These are phyloP conservation scores for Phialophora chinensis DNA, from an alignment of 2,329 filamentous ascomycete genomes.

Conservation along the genomic window DNA sequence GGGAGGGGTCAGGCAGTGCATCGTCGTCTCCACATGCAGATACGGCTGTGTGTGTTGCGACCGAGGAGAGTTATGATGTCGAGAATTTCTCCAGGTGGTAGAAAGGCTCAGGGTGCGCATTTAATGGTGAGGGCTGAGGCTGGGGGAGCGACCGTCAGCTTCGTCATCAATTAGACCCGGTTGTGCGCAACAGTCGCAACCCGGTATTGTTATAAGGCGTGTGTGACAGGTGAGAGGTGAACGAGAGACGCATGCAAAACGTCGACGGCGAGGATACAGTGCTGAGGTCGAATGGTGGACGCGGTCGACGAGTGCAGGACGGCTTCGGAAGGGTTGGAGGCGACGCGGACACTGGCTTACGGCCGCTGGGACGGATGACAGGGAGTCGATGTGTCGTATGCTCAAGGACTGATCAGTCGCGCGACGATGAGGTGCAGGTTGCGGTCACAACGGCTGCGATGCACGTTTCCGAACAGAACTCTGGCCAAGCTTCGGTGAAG, in stretches of 20 bases:
- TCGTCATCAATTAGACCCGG: constrained; percentile 24
- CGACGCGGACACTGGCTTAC: neutral
- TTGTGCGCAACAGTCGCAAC: constrained; percentile 6
- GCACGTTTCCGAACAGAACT: neutral
- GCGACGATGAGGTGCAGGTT: neutral
- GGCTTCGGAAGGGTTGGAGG: neutral
- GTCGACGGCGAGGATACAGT: neutral
- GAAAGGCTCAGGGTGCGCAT: constrained; percentile 14
- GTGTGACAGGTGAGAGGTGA: neutral
- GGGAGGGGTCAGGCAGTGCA: constrained; percentile 24
- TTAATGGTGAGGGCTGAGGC: constrained; percentile 7
- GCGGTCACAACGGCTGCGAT: neutral
- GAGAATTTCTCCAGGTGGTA: neutral
- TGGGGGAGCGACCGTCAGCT: constrained; percentile 26
- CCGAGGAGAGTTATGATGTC: neutral
- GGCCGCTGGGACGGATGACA: neutral
- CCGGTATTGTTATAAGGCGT: neutral
- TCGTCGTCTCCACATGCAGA: constrained; percentile 16
- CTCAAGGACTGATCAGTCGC: neutral
- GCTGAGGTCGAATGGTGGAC: neutral
- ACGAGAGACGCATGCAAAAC: neutral
- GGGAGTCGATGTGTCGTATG: neutral
- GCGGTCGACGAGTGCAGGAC: neutral
- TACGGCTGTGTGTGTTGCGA: neutral
- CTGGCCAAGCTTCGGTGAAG: constrained; percentile 36